Conservation (phyloP, 2,329 filamentous ascomycete species). For the Diaporthe longicolla region DNA sequence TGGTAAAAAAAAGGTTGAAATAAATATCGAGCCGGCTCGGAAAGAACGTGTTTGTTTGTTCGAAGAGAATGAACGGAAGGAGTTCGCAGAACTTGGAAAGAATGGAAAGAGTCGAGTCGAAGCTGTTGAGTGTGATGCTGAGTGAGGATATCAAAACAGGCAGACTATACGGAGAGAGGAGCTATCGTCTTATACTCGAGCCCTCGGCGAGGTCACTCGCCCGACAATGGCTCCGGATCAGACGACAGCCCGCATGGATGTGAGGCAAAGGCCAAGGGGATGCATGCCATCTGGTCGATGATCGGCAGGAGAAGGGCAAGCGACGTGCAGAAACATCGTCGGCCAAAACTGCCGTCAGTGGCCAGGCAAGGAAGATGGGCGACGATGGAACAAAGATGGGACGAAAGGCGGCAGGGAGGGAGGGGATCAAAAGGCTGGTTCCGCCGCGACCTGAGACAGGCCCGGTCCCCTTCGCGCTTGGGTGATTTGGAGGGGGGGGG, state of each 20-base stretch:
- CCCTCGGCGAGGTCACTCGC: neutral
- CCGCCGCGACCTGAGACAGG: constrained; percentile 30
- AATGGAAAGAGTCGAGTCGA: neutral
- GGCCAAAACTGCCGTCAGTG: neutral
- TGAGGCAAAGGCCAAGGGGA: neutral
- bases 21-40: constrained; percentile 27
- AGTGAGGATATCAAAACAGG: neutral
- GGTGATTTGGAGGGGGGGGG: neutral
- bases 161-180: neutral
- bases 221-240: neutral
- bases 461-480: constrained; percentile 7
- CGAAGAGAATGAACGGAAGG: constrained; percentile 20
- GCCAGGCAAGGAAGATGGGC: neutral
- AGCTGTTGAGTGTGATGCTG: neutral
- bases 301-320: constrained; percentile 34
- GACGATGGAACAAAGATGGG: constrained; percentile 28
- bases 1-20: neutral
- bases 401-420: constrained; percentile 19
- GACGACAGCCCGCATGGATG: constrained; percentile 17
- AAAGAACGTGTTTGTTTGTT: constrained; percentile 1
- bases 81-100: constrained; percentile 35
- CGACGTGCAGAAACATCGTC: constrained; percentile 27
- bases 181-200: neutral
- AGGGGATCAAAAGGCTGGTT: neutral
- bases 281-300: constrained; percentile 23